phyloP scores from a whole-genome alignment of 768 basidiomycete species.

The Boletus edulis region DNA sequence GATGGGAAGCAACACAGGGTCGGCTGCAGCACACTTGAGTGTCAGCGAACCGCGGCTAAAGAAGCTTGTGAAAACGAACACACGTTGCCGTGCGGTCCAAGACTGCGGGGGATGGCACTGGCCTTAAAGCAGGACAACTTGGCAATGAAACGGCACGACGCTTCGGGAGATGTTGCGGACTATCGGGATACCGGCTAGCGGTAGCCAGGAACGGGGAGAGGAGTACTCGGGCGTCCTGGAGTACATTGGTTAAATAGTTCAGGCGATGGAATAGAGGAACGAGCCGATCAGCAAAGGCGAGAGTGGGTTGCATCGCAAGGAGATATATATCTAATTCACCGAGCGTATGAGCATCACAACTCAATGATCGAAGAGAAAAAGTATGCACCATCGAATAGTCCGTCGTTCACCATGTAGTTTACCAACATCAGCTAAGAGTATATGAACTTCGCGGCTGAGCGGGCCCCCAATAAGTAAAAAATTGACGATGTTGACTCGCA shows the following conservation, averaged over 20 bases:
- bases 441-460: slow-evolving; percentile 54
- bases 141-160: slow-evolving; percentile 50
- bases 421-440: slow-evolving; percentile 76
- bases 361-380: background rate
- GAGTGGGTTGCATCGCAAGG: slow-evolving; percentile 50
- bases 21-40: too few relatives aligned
- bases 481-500: too few relatives aligned
- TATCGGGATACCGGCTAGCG: slow-evolving; percentile 37
- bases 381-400: slow-evolving; percentile 64
- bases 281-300: slow-evolving; percentile 69
- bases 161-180: slow-evolving; percentile 45
- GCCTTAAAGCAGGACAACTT: slow-evolving; percentile 30
- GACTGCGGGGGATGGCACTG: slow-evolving; percentile 18
- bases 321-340: slow-evolving; percentile 69
- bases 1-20: too few relatives aligned
- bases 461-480: too few relatives aligned
- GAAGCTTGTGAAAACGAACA: too few relatives aligned
- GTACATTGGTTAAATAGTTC: background rate
- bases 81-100: too few relatives aligned
- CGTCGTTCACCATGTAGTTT: slow-evolving; percentile 72
- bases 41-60: too few relatives aligned
- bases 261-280: background rate
- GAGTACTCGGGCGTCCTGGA: slow-evolving; percentile 37
- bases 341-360: background rate
- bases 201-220: slow-evolving; percentile 42